Evolutionary conservation across 306 rosid species (phyloP).

Genomic region (Trichosanthes truncata): DNA sequence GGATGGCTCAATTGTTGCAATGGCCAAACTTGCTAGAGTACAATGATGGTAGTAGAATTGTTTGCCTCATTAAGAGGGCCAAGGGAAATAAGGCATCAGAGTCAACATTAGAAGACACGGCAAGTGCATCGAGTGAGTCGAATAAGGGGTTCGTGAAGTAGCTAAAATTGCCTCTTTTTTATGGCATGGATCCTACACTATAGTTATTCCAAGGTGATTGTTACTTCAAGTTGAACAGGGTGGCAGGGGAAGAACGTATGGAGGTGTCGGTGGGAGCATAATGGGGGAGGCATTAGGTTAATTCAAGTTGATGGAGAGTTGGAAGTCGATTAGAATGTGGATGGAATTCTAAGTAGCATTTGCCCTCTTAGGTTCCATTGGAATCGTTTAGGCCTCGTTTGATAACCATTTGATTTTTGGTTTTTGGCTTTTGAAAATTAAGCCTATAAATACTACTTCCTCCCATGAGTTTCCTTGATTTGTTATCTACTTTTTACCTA

Average conservation of each 20-base stretch:
- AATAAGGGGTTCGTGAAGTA: not conserved
- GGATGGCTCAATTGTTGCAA: too few relatives aligned
- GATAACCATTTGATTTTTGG: too few relatives aligned
- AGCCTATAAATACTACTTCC: too few relatives aligned
- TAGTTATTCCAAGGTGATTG: too few relatives aligned
- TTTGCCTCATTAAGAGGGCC: not conserved
- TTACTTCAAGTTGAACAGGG: too few relatives aligned
- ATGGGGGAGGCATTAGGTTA: not conserved
- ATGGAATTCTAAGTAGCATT: not conserved
- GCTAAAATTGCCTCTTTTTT: not conserved
- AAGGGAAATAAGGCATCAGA: not conserved
- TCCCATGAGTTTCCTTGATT: too few relatives aligned
- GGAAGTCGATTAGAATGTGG: not conserved
- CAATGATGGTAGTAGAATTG: not conserved
- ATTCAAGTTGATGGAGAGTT: not conserved
- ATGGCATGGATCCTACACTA: too few relatives aligned
- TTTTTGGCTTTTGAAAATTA: too few relatives aligned
- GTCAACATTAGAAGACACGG: not conserved
- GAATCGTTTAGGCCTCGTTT: not conserved
- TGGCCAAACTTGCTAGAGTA: not conserved
- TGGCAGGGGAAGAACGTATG: not conserved
- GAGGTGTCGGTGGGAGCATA: not conserved
- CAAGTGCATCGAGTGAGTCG: not conserved
- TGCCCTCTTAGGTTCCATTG: not conserved
- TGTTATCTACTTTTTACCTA: too few relatives aligned